Evolutionary conservation across 1,284 basidiomycete genomes (phyloP).

Genomic region (Moesziomyces sp.): DNA sequence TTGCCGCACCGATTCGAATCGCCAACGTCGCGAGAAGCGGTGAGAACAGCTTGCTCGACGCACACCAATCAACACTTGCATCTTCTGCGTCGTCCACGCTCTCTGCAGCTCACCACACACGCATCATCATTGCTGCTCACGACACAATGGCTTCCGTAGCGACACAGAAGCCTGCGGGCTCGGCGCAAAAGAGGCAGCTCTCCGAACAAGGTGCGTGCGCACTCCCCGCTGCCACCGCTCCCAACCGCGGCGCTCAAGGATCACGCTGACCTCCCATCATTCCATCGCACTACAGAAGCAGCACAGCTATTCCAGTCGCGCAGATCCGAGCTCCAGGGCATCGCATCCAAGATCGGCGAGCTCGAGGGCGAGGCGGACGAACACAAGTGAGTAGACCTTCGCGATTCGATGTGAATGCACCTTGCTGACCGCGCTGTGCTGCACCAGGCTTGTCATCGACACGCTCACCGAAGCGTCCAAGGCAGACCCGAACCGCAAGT

Average conservation of each 20-base stretch:
- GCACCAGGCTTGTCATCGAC: slow-evolving; percentile 81
- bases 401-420: too few relatives aligned
- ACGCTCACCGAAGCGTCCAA: slow-evolving; percentile 75
- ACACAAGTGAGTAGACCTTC: slow-evolving; percentile 54
- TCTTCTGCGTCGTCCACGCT: not conserved
- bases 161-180: slow-evolving; percentile 22
- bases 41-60: not conserved
- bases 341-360: slow-evolving; percentile 65
- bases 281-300: slow-evolving; percentile 29
- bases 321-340: slow-evolving; percentile 61
- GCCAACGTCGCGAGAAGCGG: slow-evolving; percentile 1
- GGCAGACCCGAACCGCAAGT: slow-evolving; percentile 87
- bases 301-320: slow-evolving; percentile 55
- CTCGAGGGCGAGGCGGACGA: slow-evolving; percentile 66
- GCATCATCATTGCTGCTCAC: not conserved
- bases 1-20: not conserved
- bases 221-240: not conserved
- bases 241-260: not conserved
- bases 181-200: slow-evolving; percentile 35
- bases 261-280: not conserved
- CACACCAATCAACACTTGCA: slow-evolving; percentile 16
- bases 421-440: too few relatives aligned
- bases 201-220: slow-evolving; percentile 38
- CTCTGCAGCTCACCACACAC: not conserved
- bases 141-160: slow-evolving; percentile 29